Evolutionary conservation across 345 rosid species (phyloP), one percentile per base, ranked within the genome.

Genomic region (Excoecaria cochinchinensis): DNA sequence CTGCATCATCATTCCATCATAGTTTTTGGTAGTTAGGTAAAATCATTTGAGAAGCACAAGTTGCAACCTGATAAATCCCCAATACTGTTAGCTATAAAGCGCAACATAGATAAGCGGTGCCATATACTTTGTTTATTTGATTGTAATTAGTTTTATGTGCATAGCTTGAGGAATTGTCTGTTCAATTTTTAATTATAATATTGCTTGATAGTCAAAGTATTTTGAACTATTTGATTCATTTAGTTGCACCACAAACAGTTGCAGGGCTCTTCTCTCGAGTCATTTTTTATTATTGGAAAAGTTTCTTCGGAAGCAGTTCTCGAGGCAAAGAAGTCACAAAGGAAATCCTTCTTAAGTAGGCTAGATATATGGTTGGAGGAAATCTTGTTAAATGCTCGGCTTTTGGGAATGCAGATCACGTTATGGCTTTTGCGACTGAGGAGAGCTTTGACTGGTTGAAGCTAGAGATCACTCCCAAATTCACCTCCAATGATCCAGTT

Each of bases 291-390:
- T 84, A 80, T 95, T 0, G 97, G 97, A 24, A 89, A 85, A 78
- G 89, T 90, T 72, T 92, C 97, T 19, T 92, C 99, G 0, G 80
- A 91, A 85, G 97, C 99, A 0, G 94, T 92, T 65, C 21, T 91
- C 14, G 95, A 95, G 79, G 97, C 94, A 70, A 92, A 90, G 83
- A 75, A 80, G 86, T 75, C 76, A 46, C 85, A 88, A 39, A 84
- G 79, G 56, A 90, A 88, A 69, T 91, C 98, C n/a, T 65, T 90
- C 21, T 22, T 89, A 19, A 3, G 72, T 25, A 69, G 88, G 85
- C 42, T 91, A 36, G 78, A 77, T 60, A n/a, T 91, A 44, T 85
- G 89, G 94, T 67, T 89, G 72, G 97, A 92, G 83, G 89, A 89
- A 73, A 36, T 93, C 6, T 67, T 82, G 38, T 76, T 90, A 59